These are phyloP conservation scores for Pythium aristosporum DNA, from an alignment of 352 stramenopile genomes.

Conservation along the genomic window DNA sequence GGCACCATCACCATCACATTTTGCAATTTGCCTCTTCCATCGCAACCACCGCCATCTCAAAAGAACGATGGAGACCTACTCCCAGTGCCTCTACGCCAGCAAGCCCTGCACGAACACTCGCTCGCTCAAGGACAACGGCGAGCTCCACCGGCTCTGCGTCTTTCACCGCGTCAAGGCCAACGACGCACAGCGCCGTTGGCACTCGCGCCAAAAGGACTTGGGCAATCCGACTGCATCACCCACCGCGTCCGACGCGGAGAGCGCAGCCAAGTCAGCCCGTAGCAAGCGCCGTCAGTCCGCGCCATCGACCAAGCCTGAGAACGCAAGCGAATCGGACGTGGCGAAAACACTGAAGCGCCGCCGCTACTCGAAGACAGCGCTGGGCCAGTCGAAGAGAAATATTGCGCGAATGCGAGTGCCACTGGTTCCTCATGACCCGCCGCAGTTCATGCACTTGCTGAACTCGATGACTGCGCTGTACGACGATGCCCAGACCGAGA, in stretches of 20 bases:
- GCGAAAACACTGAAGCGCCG: not conserved
- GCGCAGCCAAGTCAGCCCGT: not conserved
- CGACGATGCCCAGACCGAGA: not conserved
- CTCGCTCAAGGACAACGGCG: not conserved
- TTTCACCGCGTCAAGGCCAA: conserved; percentile 5
- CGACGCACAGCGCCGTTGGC: conserved; percentile 1
- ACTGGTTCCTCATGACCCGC: not conserved
- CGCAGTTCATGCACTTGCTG: not conserved
- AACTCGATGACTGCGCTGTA: not conserved
- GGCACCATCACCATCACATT: not conserved
- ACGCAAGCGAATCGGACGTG: not conserved
- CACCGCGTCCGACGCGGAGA: not conserved
- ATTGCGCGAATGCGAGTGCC: not conserved
- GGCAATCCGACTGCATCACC: not conserved
- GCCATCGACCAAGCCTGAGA: not conserved
- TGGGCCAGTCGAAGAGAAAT: not conserved
- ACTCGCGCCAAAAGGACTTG: not conserved
- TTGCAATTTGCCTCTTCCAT: not conserved
- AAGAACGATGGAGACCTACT: not conserved
- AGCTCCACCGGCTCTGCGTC: not conserved
- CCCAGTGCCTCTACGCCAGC: conserved; percentile 1
- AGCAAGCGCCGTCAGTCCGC: not conserved
- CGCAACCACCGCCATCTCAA: not conserved
- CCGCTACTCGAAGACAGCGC: not conserved
- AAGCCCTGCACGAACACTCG: not conserved